These are phyloP conservation scores for Angophora floribunda DNA, from an alignment of 345 rosid species.

Conservation along the genomic window DNA sequence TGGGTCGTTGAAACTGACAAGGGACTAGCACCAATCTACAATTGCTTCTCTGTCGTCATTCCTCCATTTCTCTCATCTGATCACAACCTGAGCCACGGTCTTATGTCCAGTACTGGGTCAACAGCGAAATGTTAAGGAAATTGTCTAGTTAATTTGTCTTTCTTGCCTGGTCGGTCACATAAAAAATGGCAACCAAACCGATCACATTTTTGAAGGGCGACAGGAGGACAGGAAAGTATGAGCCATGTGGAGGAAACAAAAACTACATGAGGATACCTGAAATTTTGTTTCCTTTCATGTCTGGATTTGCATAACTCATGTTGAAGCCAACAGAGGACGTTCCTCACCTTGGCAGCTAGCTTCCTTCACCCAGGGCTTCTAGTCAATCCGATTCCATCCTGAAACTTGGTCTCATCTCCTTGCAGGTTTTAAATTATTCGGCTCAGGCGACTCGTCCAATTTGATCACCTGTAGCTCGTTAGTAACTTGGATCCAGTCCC, in stretches of 20 bases:
- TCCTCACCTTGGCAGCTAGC: too few species aligned
- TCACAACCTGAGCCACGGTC: neutral
- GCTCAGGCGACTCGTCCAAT: too few species aligned
- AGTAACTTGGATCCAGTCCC: neutral
- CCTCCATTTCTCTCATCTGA: neutral
- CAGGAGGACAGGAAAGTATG: neutral
- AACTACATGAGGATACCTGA: too few species aligned
- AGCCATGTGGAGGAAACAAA: too few species aligned
- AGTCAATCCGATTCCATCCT: too few species aligned
- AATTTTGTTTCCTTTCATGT: too few species aligned
- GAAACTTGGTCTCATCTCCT: too few species aligned
- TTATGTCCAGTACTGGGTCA: neutral
- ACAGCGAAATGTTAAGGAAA: neutral
- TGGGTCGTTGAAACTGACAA: neutral
- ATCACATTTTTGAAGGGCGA: neutral
- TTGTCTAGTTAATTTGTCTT: neutral
- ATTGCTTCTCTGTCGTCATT: neutral
- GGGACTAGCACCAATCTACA: neutral
- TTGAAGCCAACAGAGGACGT: too few species aligned
- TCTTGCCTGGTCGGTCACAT: neutral
- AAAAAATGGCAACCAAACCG: neutral
- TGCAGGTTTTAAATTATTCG: too few species aligned
- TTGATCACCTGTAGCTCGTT: too few species aligned
- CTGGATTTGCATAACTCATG: too few species aligned
- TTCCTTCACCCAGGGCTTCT: too few species aligned